Percentiles rank a stretch among this genome's conserved stretches.
Conservation (phyloP, 148 eudicot genomes). For the Rhododendron simsii region DNA sequence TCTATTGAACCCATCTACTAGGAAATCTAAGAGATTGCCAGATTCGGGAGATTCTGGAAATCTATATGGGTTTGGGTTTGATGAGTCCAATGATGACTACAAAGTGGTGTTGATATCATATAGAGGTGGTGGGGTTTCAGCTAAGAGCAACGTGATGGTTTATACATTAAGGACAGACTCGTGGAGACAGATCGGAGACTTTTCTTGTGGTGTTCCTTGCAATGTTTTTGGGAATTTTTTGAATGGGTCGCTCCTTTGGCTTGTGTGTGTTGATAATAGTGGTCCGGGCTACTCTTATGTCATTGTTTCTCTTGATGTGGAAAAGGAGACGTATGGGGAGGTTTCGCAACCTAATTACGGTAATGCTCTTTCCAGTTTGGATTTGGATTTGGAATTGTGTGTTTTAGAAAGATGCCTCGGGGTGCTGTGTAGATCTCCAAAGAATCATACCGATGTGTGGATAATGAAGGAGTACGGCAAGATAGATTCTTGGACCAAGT, state of each 20-base stretch:
- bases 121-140: not conserved
- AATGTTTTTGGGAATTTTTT: too few relatives aligned
- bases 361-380: not conserved
- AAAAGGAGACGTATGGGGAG: not conserved
- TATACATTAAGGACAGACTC: not conserved
- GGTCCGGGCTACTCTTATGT: not conserved
- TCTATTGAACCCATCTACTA: conserved; percentile 37
- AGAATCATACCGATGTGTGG: conserved; percentile 27
- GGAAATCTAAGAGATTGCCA: conserved; percentile 22
- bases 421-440: conserved; percentile 15
- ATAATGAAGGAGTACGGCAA: conserved; percentile 40
- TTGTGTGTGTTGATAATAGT: too few relatives aligned
- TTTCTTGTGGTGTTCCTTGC: not conserved
- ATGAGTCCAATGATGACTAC: conserved; percentile 32
- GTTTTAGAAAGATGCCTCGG: conserved; percentile 21
- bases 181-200: not conserved
- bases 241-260: too few relatives aligned
- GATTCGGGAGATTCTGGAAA: not conserved
- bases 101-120: conserved; percentile 31
- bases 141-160: conserved; percentile 17
- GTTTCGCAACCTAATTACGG: not conserved
- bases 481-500: conserved; percentile 40
- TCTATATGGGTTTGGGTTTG: conserved; percentile 46
- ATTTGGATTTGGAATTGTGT: conserved; percentile 10
- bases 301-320: not conserved